Percentiles rank a stretch among this genome's conserved stretches.
These are phyloP conservation scores for Carex kokanica DNA, from an alignment of 176 grass and related monocot genomes.

Conservation along the genomic window DNA sequence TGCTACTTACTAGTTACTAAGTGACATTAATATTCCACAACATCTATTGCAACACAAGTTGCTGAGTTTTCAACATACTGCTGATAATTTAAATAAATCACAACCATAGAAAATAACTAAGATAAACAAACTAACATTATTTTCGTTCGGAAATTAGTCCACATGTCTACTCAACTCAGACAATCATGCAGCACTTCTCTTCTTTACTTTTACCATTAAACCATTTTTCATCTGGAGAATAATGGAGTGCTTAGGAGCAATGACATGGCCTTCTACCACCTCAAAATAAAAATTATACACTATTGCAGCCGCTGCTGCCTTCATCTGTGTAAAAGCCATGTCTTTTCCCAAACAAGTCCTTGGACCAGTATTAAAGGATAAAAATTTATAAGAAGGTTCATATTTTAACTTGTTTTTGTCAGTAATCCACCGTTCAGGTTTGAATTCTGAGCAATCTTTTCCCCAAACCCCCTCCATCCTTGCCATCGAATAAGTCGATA, in stretches of 20 bases:
- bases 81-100: no score
- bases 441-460: conserved; percentile 69
- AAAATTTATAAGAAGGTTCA: conserved; percentile 79
- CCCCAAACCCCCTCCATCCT: conserved; percentile 78
- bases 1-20: no score
- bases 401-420: conserved; percentile 47
- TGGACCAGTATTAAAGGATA: conserved; percentile 75
- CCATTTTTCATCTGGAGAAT: conserved; percentile 87
- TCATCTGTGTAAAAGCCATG: conserved; percentile 77
- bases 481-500: conserved; percentile 61
- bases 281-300: conserved; percentile 62
- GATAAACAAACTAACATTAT: no score
- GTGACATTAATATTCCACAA: no score
- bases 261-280: conserved; percentile 42
- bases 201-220: conserved; percentile 48
- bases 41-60: no score
- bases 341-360: conserved; percentile 89
- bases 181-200: conserved; percentile 1
- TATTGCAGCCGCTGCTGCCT: conserved; percentile 44
- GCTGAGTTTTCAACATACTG: no score
- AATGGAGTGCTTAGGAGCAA: conserved; percentile 73
- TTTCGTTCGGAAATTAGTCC: no score
- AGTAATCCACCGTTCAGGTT: conserved; percentile 65
- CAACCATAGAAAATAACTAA: no score
- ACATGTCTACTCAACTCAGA: background rate